Base-by-base conservation (phyloP, 1,139 yeast genomes). In the Taphrina wiesneri region DNA sequence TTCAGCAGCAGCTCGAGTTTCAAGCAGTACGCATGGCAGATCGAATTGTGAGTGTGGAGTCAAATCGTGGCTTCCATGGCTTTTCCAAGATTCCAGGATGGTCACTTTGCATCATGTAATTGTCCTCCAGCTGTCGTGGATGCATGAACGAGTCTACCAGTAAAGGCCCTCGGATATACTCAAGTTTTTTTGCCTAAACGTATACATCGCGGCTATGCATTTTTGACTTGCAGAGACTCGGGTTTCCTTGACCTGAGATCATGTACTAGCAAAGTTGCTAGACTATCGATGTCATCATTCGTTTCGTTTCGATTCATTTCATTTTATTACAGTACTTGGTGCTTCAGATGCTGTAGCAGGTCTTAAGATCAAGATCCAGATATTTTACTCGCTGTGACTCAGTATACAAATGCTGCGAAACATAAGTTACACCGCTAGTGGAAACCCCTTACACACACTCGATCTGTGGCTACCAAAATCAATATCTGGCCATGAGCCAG, bases 401-500 rank as follows among this genome's bases (percentile, higher is more conserved):
- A n/a, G n/a, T n/a, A 13, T 23, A 13, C 30, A 17, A 32, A 52
- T 52, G 56, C 45, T 52, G 6, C 32, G 28, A 7, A 32, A 52
- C 34, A 17, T 54, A n/a, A 30, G 59, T 13, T 54, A 54, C 25
- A 39, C n/a, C 6, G 59, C 49, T 5, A 28, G 45, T 15, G 46
- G 34, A 7, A 32, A 41, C n/a, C 49, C 59, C n/a, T 7, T 54
- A 21, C 59, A 54, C 11, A 39, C 49, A 11, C 39, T 54, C 1
- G 59, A 54, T 39, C 4, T 54, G 21, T 54, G 59, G 59, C 23
- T 54, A 25, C 59, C 59, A 4, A 23, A 34, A 2, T 54, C 36
- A 21, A 28, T 54, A 4, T 54, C 47, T 36, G 39, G 63, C 41
- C 17, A 23, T 25, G n/a, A 45, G 65, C n/a, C 69, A 67, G 32